A percentile compares a stretch with the other conserved stretches of the same genome.
phyloP scores from a whole-genome alignment of 2,329 filamentous ascomycete genomes.

The Fusarium verrucosum region DNA sequence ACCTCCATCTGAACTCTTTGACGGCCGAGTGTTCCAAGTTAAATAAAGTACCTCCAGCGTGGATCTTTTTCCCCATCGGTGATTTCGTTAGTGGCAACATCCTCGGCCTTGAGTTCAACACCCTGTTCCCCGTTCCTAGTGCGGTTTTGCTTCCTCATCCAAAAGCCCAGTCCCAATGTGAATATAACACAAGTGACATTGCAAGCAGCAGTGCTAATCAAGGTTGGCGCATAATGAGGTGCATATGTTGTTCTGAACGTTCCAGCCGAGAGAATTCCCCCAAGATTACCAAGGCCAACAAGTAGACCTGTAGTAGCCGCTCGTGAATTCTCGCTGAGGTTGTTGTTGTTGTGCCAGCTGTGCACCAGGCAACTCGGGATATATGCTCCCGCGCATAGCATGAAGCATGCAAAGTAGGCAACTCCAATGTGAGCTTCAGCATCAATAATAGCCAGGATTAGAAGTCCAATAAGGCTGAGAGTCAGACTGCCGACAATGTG shows the following conservation, averaged over 20 bases:
- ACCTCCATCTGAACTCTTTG: no score
- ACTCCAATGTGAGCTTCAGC: conserved; percentile 45
- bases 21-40: rapidly evolving
- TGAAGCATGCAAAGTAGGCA: conserved; percentile 61
- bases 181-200: conserved; percentile 35
- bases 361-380: conserved; percentile 59
- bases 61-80: neutral
- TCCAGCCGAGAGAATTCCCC: conserved; percentile 55
- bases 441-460: neutral
- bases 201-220: conserved; percentile 54
- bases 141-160: conserved; percentile 8
- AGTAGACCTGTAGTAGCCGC: conserved; percentile 59
- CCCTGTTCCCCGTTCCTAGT: neutral
- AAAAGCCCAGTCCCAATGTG: conserved; percentile 23
- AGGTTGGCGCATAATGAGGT: conserved; percentile 58
- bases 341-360: conserved; percentile 64
- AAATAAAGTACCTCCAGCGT: conserved; percentile 1
- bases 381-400: conserved; percentile 57
- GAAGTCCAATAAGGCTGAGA: neutral
- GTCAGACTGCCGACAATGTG: neutral
- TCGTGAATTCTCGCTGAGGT: conserved; percentile 57
- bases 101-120: neutral
- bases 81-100: conserved; percentile 1
- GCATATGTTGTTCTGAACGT: conserved; percentile 60
- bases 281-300: conserved; percentile 60